These are phyloP conservation scores for Populus nigra DNA, from an alignment of 345 rosid species.

Conservation along the genomic window DNA sequence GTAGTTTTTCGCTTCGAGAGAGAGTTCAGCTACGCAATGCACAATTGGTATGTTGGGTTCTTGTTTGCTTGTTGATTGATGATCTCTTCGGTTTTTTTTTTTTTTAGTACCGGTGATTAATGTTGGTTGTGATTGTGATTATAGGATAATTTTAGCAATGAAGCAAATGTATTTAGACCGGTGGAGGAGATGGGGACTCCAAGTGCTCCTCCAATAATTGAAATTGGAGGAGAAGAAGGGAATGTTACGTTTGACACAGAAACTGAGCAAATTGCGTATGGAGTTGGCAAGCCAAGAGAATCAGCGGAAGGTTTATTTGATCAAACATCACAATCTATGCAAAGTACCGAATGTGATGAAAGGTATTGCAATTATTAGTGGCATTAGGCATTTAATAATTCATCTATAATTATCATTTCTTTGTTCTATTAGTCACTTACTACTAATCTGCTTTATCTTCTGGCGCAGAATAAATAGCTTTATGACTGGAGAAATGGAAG, in stretches of 20 bases:
- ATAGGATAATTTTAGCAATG: conserved; percentile 37
- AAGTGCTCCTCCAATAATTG: conserved; percentile 87
- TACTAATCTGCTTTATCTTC: conserved; percentile 8
- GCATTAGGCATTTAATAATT: not conserved
- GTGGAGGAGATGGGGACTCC: conserved; percentile 69
- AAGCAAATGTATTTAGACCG: conserved; percentile 26
- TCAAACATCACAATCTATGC: conserved; percentile 24
- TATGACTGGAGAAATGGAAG: conserved; percentile 32
- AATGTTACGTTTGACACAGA: conserved; percentile 40
- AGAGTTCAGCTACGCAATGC: conserved; percentile 47
- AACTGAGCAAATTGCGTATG: conserved; percentile 29
- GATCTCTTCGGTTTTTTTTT: not conserved
- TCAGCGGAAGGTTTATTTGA: conserved; percentile 31
- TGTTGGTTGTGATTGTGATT: conserved; percentile 11
- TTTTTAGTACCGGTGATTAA: not conserved
- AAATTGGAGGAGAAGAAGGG: conserved; percentile 43
- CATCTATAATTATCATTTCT: not conserved
- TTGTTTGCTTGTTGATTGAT: not conserved
- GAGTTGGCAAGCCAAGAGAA: conserved; percentile 28
- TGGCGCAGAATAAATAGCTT: conserved; percentile 38
- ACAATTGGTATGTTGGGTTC: conserved; percentile 9
- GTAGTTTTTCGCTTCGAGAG: conserved; percentile 42
- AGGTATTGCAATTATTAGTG: conserved; percentile 41
- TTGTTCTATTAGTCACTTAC: not conserved
- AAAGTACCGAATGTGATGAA: conserved; percentile 38